Evolutionary conservation across 75 land plant genomes (phyloP), one percentile per base, ranked within the genome.

Genomic region (Cupressus sempervirens): DNA sequence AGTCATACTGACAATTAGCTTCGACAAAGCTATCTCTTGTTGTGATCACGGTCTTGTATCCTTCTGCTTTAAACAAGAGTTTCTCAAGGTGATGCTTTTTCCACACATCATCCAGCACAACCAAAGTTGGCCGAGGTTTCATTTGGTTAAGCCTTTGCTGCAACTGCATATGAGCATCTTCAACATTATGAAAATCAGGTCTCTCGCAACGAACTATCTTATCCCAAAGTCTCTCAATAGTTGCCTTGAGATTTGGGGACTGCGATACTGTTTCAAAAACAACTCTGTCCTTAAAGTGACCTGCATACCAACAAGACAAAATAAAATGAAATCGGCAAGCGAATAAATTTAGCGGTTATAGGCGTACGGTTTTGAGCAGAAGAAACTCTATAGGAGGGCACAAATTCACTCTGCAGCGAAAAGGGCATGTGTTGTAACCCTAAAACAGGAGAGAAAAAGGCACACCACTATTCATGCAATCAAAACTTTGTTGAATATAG

Each of bases 71-170:
- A 76, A 86, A 84, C 26, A 83, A 50, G 9, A 93, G 83, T 3
- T 87, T 84, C 40, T 91, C 89, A 29, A 93, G 93, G 15, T 86
- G 88, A 1, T 73, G n/a, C 1, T 50, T 73, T 0, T 91, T 84
- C 94, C 94, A 93, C 16, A 93, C 91, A 81, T 93, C 94, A 83
- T 93, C 94, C 32, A 93, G 75, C 26, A 93, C 88, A 14, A 93
- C 74, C 20, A 93, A 87, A 20, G 34, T 30, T 67, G 32, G 7
- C 23, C 32, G 32, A 26, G 76, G 38, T 84, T 84, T 32, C 20
- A 4, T 70, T 16, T 70, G 45, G 26, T 29, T 16, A 23, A 82
- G 12, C 32, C 40, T 53, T 16, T 82, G 56, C 40, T 53, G 83
- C 36, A 82, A 32, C 20, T 82, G 83, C 34, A 14, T 82, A 7